These are phyloP conservation scores for Lactarius sanguifluus DNA, from an alignment of 768 basidiomycete species.

Conservation along the genomic window DNA sequence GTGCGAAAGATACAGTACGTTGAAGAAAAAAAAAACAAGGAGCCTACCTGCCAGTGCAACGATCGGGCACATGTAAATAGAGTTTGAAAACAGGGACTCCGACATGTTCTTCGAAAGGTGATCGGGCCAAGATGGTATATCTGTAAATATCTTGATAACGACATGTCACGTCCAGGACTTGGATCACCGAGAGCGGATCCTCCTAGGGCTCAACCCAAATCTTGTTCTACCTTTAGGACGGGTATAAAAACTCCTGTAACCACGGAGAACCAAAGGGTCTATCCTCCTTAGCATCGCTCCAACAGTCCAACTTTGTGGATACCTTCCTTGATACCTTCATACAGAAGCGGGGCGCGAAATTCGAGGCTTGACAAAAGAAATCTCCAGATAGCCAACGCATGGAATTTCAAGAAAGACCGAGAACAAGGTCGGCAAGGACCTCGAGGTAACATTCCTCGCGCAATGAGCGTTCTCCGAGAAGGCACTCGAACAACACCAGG, in stretches of 20 bases:
- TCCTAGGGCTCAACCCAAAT: background rate
- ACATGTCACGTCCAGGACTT: background rate
- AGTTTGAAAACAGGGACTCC: slow-evolving; percentile 21
- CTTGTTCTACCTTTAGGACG: background rate
- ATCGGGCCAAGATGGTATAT: slow-evolving; percentile 5
- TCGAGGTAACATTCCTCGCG: background rate
- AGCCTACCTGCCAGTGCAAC: background rate
- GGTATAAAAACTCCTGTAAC: background rate
- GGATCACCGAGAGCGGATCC: background rate
- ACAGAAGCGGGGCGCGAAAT: background rate
- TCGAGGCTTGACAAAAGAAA: background rate
- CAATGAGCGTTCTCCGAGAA: background rate
- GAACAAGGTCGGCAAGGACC: slow-evolving; percentile 16
- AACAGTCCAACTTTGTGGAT: background rate
- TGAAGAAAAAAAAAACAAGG: slow-evolving; percentile 13
- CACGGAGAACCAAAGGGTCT: background rate
- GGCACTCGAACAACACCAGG: background rate
- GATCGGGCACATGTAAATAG: slow-evolving; percentile 12
- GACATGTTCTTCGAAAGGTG: slow-evolving; percentile 10
- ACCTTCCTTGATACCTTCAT: background rate
- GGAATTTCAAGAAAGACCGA: background rate
- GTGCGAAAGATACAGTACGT: slow-evolving; percentile 8
- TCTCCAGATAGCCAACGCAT: background rate
- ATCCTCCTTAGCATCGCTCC: background rate
- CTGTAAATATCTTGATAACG: slow-evolving; percentile 9